Evolutionary conservation across 352 stramenopile species (phyloP), one percentile per base, ranked within the genome.

Genomic region (Phytopythium montanum): DNA sequence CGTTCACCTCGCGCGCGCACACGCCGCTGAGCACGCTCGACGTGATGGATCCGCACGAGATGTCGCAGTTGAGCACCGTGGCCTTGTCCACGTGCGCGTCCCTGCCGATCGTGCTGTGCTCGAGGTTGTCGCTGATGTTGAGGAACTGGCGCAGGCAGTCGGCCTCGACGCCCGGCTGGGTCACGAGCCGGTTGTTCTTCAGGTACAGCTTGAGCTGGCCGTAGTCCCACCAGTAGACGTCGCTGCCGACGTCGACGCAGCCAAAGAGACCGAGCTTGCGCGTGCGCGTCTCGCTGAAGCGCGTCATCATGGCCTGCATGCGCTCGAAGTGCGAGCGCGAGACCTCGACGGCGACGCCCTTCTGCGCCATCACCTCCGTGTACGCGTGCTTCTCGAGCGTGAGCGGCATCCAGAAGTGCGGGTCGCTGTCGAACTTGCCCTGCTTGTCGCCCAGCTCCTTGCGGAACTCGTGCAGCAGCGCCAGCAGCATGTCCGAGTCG

Each of bases 211-310:
- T 98, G 42, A 99, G 79, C 73, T 98, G 95, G 44, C 97, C 97
- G 75, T 99, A 99, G 83, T 99, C 97, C 96, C 96, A 99, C 97
- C 97, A 99, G 83, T 97, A 98, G 25, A 98, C 95, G 60, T 97
- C 85, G 60, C 86, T 97, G 57, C 96, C 97, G 26, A 99, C 96
- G 69, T 99, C 93, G 1, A 99, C 95, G 33, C 96, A 97, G 59
- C 97, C 97, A 83, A 99, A 99, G 18, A 99, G 69, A 45, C 89
- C 92, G 38, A 97, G 79, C 57, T 85, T 63, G 54, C 77, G 73
- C 56, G 72, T 68, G 29, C 73, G 72, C 29, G 76, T 79, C 44
- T 66, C 62, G 44, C 97, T 70, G 59, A 98, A 98, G 18, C 68
- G 69, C 49, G 72, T 60, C 62, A 97, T 86, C 85, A 99, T 98